A percentile compares a stretch with the other conserved stretches of the same genome.
phyloP scores from a whole-genome alignment of 1,139 yeast genomes.

The Zygosaccharomyces sapae region DNA sequence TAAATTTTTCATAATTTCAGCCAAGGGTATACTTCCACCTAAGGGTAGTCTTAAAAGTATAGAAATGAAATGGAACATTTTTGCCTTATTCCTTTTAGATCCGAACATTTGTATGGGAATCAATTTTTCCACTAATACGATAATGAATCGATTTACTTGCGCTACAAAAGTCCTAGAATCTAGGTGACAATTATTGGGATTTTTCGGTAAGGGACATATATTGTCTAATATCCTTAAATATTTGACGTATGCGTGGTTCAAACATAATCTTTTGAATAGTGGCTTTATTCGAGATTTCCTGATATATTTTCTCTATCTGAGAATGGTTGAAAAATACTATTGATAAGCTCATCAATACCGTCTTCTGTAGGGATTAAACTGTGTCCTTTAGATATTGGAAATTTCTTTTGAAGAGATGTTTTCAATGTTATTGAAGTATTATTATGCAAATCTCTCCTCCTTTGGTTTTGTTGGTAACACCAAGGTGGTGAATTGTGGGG shows the following conservation, averaged over 20 bases:
- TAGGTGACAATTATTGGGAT: too few relatives aligned
- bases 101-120: conserved; percentile 60
- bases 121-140: conserved; percentile 44
- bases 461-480: conserved; percentile 5
- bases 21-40: conserved; percentile 35
- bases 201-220: conserved; percentile 20
- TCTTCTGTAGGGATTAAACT: conserved; percentile 13
- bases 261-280: conserved; percentile 12
- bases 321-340: conserved; percentile 13
- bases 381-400: conserved; percentile 5
- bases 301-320: conserved; percentile 4
- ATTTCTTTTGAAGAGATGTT: conserved; percentile 16
- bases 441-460: not conserved
- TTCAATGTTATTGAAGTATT: conserved; percentile 9
- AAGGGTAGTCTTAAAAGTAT: conserved; percentile 41
- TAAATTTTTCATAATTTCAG: conserved; percentile 36
- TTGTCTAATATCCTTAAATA: conserved; percentile 20
- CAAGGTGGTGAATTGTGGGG: conserved; percentile 26
- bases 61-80: conserved; percentile 41
- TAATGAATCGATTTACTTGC: conserved; percentile 42
- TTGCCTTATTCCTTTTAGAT: conserved; percentile 43
- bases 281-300: conserved; percentile 6
- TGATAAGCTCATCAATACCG: conserved; percentile 8
- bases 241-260: conserved; percentile 18
- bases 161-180: too few relatives aligned